phyloP scores from a whole-genome alignment of 2,329 filamentous ascomycete species.

The Xylogone sp. region DNA sequence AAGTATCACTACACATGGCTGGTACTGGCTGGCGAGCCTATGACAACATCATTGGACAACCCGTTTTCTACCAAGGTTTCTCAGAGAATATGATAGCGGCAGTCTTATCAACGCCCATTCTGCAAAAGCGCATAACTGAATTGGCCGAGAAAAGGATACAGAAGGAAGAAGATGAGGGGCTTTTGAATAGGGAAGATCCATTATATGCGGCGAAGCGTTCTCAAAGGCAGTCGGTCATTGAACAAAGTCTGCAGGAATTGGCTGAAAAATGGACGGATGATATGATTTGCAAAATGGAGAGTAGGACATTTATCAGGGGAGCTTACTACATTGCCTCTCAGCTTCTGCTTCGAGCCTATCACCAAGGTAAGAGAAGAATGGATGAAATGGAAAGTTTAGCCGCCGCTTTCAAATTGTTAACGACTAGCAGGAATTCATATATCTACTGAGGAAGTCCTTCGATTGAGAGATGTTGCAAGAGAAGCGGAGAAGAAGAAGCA shows the following conservation, averaged over 20 bases:
- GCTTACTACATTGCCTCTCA: constrained; percentile 90
- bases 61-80: constrained; percentile 90
- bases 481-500: constrained; percentile 83
- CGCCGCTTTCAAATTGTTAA: constrained; percentile 1
- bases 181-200: constrained; percentile 54
- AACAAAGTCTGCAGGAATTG: constrained; percentile 71
- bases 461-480: constrained; percentile 77
- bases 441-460: constrained; percentile 86
- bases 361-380: constrained; percentile 61
- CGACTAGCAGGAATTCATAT: constrained; percentile 69
- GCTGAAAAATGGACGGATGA: constrained; percentile 83
- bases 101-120: constrained; percentile 71
- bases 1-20: constrained; percentile 89
- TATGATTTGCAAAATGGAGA: constrained; percentile 99
- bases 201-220: constrained; percentile 49
- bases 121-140: constrained; percentile 71
- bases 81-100: constrained; percentile 81
- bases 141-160: constrained; percentile 71
- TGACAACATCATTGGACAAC: constrained; percentile 84
- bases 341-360: constrained; percentile 86
- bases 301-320: constrained; percentile 83
- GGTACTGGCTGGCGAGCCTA: constrained; percentile 95
- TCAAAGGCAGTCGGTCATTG: constrained; percentile 60
- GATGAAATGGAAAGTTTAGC: too few relatives aligned
- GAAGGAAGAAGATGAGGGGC: constrained; percentile 73